Conservation (phyloP, 1,139 yeast genomes). For the Taiozyma sp. region DNA sequence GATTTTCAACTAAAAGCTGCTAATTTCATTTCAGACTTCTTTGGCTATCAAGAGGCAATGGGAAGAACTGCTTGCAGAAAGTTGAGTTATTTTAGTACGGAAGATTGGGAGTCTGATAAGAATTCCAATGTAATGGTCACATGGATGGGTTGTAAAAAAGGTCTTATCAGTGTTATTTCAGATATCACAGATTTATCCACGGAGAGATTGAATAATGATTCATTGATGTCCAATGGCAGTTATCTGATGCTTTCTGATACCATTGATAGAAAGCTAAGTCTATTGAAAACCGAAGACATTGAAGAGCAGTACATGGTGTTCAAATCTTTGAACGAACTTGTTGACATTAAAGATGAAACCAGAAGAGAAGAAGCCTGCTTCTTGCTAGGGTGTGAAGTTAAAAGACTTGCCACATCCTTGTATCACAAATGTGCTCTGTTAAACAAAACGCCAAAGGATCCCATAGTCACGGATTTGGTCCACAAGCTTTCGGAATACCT, state of each 20-base stretch:
- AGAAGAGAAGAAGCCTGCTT: slow-evolving; percentile 7
- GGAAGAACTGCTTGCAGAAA: slow-evolving; percentile 12
- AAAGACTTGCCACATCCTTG: slow-evolving; percentile 4
- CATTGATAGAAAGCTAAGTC: background rate
- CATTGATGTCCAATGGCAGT: background rate
- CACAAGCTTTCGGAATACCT: background rate
- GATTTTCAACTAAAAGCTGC: background rate
- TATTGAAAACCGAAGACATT: background rate
- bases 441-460: slow-evolving; percentile 5
- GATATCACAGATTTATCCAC: slow-evolving; percentile 36
- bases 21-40: slow-evolving; percentile 6
- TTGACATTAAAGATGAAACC: background rate
- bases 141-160: slow-evolving; percentile 29
- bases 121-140: slow-evolving; percentile 2
- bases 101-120: slow-evolving; percentile 4
- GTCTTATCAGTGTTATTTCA: slow-evolving; percentile 28
- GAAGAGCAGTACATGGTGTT: background rate
- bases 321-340: background rate
- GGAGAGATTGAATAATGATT: slow-evolving; percentile 23
- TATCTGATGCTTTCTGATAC: background rate
- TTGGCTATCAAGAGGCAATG: slow-evolving; percentile 11
- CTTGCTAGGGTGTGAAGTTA: slow-evolving; percentile 8
- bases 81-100: slow-evolving; percentile 3
- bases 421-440: slow-evolving; percentile 9
- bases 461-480: background rate